These are phyloP conservation scores for Ascochyta koolunga DNA, from an alignment of 2,329 filamentous ascomycete species.

Conservation along the genomic window DNA sequence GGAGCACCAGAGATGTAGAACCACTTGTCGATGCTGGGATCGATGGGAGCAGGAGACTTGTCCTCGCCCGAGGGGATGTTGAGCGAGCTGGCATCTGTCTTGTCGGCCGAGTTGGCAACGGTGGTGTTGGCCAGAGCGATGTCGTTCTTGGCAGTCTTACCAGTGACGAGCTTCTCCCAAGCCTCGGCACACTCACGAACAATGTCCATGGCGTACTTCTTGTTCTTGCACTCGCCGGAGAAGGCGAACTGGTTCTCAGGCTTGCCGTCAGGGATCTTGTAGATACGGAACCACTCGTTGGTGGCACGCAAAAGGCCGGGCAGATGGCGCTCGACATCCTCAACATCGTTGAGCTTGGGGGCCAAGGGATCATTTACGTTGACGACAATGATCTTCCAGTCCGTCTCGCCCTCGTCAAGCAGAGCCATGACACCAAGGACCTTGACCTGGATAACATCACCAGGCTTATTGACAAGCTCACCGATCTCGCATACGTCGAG, in stretches of 20 bases:
- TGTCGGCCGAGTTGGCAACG: conserved; percentile 74
- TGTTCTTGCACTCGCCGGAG: conserved; percentile 99
- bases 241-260: conserved; percentile 99
- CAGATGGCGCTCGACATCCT: conserved; percentile 98
- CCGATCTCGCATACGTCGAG: conserved; percentile 99
- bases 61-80: conserved; percentile 82
- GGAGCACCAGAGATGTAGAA: conserved; percentile 99
- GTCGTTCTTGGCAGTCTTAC: conserved; percentile 79
- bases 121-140: conserved; percentile 83
- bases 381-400: conserved; percentile 99
- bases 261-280: conserved; percentile 99
- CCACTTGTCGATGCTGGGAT: conserved; percentile 99
- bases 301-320: conserved; percentile 95
- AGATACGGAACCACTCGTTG: conserved; percentile 99
- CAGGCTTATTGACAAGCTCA: conserved; percentile 93
- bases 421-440: conserved; percentile 99
- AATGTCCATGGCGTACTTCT: conserved; percentile 95
- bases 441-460: conserved; percentile 99
- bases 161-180: conserved; percentile 94
- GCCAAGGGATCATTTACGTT: conserved; percentile 97
- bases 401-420: conserved; percentile 98
- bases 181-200: conserved; percentile 95
- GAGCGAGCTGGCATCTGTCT: conserved; percentile 71
- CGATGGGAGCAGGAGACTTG: conserved; percentile 83
- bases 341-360: conserved; percentile 94